Conservation (phyloP, 345 rosid species). For the Eucalyptus globulus region DNA sequence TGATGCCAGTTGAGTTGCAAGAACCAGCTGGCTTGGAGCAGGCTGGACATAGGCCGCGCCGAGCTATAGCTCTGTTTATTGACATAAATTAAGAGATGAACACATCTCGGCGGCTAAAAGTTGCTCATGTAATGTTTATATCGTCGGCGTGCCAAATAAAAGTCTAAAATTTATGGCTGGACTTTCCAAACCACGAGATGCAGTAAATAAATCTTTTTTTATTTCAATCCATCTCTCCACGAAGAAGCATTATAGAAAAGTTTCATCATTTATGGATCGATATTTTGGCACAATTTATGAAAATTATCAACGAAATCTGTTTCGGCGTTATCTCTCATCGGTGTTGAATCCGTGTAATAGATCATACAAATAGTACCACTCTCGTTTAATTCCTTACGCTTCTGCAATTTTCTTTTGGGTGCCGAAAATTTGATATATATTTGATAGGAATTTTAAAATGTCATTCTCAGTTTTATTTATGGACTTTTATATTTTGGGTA, state of each 20-base stretch:
- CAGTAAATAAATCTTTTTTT: not conserved
- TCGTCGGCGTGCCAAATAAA: rapidly evolving
- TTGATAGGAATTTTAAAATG: not conserved
- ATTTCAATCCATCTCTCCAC: not conserved
- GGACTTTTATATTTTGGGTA: not conserved
- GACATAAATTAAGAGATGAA: not conserved
- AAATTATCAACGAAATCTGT: no score
- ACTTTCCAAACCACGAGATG: not conserved
- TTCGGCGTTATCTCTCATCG: rapidly evolving
- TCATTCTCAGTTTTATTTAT: not conserved
- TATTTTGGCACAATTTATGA: not conserved
- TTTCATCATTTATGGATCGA: not conserved
- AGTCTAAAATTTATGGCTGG: not conserved
- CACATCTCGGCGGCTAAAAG: no score
- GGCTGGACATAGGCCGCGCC: not conserved
- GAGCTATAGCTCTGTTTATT: not conserved
- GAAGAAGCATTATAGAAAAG: no score
- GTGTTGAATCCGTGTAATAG: not conserved
- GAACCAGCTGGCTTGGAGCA: not conserved
- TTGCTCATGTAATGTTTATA: no score
- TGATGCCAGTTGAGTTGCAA: not conserved
- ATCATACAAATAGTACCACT: no score
- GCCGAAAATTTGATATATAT: not conserved
- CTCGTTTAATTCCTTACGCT: not conserved
- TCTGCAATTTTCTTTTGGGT: not conserved